Conservation (phyloP, 1,284 basidiomycete species). For the Agroathelia rolfsii region DNA sequence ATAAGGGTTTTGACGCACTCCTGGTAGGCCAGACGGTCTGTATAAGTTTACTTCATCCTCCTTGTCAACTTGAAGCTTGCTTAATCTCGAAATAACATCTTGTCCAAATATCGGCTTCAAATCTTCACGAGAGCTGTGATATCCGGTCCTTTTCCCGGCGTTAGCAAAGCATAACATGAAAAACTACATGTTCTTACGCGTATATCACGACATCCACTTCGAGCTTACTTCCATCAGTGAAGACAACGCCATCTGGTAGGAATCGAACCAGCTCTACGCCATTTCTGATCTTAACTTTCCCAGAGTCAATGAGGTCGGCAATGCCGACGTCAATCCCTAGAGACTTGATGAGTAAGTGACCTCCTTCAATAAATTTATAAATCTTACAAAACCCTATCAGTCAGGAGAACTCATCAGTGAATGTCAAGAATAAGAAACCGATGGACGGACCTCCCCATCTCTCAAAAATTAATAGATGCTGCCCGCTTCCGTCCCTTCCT, state of each 20-base stretch:
- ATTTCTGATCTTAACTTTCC: conserved; percentile 19
- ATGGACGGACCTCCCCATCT: conserved; percentile 20
- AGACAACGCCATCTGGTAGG: conserved; percentile 16
- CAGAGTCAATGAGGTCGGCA: conserved; percentile 20
- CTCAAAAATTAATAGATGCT: conserved; percentile 17
- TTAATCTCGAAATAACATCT: conserved; percentile 15
- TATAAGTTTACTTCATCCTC: conserved; percentile 18
- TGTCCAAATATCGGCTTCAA: conserved; percentile 16
- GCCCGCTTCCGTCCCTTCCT: conserved; percentile 21
- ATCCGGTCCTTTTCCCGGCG: conserved; percentile 20
- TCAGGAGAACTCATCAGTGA: conserved; percentile 5
- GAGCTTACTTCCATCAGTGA: conserved; percentile 22
- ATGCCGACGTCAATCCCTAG: conserved; percentile 32
- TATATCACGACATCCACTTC: conserved; percentile 23
- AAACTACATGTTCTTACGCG: conserved; percentile 16
- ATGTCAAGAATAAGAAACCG: background rate
- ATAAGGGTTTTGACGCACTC: conserved; percentile 14
- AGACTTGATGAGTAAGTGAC: background rate
- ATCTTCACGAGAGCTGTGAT: conserved; percentile 10
- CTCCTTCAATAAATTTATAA: background rate
- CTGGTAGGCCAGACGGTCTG: conserved; percentile 25
- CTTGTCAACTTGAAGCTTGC: conserved; percentile 15
- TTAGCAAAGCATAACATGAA: background rate
- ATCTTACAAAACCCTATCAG: conserved; percentile 21
- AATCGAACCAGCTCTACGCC: conserved; percentile 20